phyloP scores from a whole-genome alignment of 2,329 filamentous ascomycete species.

The Phaeosphaeriaceae sp. region DNA sequence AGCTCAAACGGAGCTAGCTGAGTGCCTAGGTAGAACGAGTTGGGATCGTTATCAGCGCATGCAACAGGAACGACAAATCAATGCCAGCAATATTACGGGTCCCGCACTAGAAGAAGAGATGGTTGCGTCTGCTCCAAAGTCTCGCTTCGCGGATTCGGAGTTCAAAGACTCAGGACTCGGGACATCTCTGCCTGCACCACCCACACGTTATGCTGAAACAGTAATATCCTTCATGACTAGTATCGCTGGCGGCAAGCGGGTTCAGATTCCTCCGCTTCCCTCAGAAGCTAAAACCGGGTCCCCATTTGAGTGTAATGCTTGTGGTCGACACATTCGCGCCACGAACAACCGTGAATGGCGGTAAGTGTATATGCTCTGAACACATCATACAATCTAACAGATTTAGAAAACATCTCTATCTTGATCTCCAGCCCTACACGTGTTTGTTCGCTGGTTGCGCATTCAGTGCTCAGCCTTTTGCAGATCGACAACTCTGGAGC shows the following conservation, averaged over 20 bases:
- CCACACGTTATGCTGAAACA: slow-evolving; percentile 23
- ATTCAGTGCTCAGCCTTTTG: slow-evolving; percentile 19
- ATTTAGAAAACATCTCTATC: slow-evolving; percentile 29
- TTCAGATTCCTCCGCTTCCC: slow-evolving; percentile 24
- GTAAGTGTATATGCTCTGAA: slow-evolving; percentile 12
- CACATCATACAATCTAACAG: background rate
- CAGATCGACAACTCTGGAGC: slow-evolving; percentile 18
- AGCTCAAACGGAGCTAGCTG: slow-evolving; percentile 8
- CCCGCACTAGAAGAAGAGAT: background rate
- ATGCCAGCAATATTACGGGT: background rate
- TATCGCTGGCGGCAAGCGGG: slow-evolving; percentile 12
- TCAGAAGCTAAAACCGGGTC: slow-evolving; percentile 22
- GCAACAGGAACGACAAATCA: slow-evolving; percentile 16
- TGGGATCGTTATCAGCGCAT: slow-evolving; percentile 29
- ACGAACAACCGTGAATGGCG: slow-evolving; percentile 27
- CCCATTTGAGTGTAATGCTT: slow-evolving; percentile 28
- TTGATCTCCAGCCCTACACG: slow-evolving; percentile 28
- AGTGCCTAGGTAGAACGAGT: slow-evolving; percentile 24
- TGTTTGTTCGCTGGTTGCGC: slow-evolving; percentile 23
- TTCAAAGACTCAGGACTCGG: slow-evolving; percentile 33
- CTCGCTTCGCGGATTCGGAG: slow-evolving; percentile 12
- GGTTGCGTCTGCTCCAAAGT: slow-evolving; percentile 7
- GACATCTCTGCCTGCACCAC: slow-evolving; percentile 16
- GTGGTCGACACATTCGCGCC: slow-evolving; percentile 17
- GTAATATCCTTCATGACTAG: slow-evolving; percentile 24